phyloP scores from a whole-genome alignment of 1,284 basidiomycete species.

The Ceratobasidium sp. region DNA sequence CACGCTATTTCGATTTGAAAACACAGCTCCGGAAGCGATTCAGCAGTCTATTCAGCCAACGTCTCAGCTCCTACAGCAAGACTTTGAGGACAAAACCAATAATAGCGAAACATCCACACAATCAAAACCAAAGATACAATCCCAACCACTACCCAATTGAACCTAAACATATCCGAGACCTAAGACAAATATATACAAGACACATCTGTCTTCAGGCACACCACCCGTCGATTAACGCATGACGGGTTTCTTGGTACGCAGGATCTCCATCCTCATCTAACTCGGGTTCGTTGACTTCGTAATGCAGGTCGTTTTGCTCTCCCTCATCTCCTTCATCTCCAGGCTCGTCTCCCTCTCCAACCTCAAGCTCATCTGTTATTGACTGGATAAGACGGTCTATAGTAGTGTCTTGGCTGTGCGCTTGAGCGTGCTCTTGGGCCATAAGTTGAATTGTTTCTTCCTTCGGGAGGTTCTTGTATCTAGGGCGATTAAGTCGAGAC shows the following conservation, averaged over 20 bases:
- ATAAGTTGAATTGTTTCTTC: neutral
- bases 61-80: neutral
- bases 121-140: neutral
- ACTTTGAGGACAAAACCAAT: neutral
- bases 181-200: too few species aligned
- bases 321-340: neutral
- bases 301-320: neutral
- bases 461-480: neutral
- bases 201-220: neutral
- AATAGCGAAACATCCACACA: neutral
- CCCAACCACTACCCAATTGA: neutral
- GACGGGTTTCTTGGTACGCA: neutral
- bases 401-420: neutral
- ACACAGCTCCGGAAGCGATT: neutral
- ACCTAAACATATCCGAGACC: too few species aligned
- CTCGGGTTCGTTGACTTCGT: neutral
- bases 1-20: neutral
- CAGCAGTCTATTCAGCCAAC: neutral
- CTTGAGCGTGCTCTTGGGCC: too few species aligned
- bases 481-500: neutral
- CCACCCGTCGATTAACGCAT: neutral
- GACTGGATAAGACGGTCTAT: neutral
- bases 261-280: neutral
- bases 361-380: too few species aligned
- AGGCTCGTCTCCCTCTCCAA: too few species aligned